Evolutionary conservation across 164 flowering plant species (phyloP).

Genomic region (Warburgia ugandensis): DNA sequence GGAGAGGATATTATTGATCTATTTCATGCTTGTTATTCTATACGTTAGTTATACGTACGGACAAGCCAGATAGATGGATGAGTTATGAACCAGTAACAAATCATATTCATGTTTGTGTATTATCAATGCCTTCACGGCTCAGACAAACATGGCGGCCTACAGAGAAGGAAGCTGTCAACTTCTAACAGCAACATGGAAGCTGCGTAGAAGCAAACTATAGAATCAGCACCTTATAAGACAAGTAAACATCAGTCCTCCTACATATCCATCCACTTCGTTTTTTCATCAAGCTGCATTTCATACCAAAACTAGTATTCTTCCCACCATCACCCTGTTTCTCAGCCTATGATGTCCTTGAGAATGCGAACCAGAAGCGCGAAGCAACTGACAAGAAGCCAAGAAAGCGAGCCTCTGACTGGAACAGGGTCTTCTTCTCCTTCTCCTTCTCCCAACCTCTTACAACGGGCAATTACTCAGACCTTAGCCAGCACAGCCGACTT

Average conservation of each 20-base stretch:
- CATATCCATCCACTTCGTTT: background rate
- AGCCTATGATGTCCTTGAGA: conserved; percentile 22
- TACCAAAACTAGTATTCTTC: background rate
- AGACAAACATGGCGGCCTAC: too few relatives aligned
- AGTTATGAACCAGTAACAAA: too few relatives aligned
- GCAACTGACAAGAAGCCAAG: background rate
- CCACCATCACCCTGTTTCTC: background rate
- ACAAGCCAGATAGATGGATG: too few relatives aligned
- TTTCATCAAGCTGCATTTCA: background rate
- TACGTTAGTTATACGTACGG: too few relatives aligned
- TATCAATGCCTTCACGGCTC: too few relatives aligned
- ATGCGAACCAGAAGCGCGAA: conserved; percentile 10
- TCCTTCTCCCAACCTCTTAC: conserved; percentile 16
- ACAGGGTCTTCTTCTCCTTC: conserved; percentile 2
- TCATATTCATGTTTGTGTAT: too few relatives aligned
- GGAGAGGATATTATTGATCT: too few relatives aligned
- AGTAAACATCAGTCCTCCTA: background rate
- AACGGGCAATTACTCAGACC: conserved; percentile 37
- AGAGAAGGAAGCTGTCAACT: too few relatives aligned
- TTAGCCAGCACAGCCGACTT: conserved; percentile 42
- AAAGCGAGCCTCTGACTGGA: background rate
- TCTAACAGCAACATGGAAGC: background rate
- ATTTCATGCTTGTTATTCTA: too few relatives aligned
- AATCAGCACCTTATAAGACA: conserved; percentile 3
- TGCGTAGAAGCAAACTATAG: background rate